These are phyloP conservation scores for Jaminaea rosea DNA, from an alignment of 1,284 basidiomycete species.

Conservation along the genomic window DNA sequence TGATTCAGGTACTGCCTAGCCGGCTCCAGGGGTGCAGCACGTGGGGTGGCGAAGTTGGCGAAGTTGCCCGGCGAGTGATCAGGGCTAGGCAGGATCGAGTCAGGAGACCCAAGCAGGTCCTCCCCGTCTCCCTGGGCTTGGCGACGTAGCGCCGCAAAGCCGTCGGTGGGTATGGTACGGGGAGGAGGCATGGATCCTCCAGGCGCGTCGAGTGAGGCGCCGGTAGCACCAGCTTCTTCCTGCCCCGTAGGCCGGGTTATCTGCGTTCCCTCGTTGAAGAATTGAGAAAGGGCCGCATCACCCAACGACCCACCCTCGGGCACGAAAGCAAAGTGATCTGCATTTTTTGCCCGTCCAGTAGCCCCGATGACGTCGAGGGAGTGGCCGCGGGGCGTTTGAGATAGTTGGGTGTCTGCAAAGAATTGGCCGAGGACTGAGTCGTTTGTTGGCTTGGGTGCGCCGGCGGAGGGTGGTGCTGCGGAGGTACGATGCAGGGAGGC, in stretches of 20 bases:
- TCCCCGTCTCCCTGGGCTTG: slow-evolving; percentile 25
- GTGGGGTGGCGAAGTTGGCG: background rate
- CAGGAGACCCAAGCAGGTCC: slow-evolving; percentile 7
- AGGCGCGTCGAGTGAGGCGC: background rate
- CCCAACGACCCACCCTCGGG: slow-evolving; percentile 1
- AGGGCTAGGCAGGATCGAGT: background rate
- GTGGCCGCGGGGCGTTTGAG: slow-evolving; percentile 20
- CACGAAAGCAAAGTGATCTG: background rate
- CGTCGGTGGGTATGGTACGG: slow-evolving; percentile 21
- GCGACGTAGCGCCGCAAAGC: slow-evolving; percentile 34
- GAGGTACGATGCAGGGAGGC: no score
- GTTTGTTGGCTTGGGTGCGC: slow-evolving; percentile 11
- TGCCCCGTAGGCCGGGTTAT: no score
- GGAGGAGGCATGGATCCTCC: slow-evolving; percentile 26
- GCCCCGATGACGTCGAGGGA: slow-evolving; percentile 31
- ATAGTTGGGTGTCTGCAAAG: slow-evolving; percentile 32
- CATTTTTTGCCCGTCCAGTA: background rate
- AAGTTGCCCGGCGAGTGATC: background rate
- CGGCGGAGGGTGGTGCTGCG: no score
- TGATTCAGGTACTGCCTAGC: slow-evolving; percentile 33
- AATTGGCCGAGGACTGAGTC: slow-evolving; percentile 37
- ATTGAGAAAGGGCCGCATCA: slow-evolving; percentile 30
- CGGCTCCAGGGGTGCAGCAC: background rate
- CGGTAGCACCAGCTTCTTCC: no score
- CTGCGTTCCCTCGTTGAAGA: slow-evolving; percentile 13